Evolutionary conservation across 1,284 basidiomycete genomes (phyloP), one percentile per base, ranked within the genome.

Genomic region (Pterulicium gracile): DNA sequence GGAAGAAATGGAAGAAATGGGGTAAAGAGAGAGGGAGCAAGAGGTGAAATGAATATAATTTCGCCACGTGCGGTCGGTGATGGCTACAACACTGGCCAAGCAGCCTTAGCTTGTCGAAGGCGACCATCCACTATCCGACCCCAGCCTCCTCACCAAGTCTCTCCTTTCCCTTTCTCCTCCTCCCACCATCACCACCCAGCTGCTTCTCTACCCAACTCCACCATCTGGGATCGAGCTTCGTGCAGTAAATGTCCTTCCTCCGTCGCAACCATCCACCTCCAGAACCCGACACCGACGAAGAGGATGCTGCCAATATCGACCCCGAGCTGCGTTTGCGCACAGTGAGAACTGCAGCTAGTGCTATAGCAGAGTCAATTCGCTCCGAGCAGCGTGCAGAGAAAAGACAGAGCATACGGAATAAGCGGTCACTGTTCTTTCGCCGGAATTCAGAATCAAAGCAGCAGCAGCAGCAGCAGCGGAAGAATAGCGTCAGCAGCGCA

Each of bases 271-370:
- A 39, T 39, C 36, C 5, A 13, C 15, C 36, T 15, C 42, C 42
- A 19, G 66, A 70, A 47, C 57, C 69, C 41, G 66, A 69, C 59
- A 68, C 67, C 34, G 74, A 81, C 60, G 74, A 79, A 51, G 75
- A 81, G 54, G 58, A 72, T 55, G 74, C 78, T 56, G 70, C 77
- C 39, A 69, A 67, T 46, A 83, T 93, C 55, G 90, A 94, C 69
- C 85, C 88, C 13, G 81, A 90, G 56, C 73, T 92, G 4, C 81
- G 88, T 24, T 72, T 96, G 46, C 78, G 89, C 47, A 93, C 91
- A 0, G 88, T 91, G 17, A 79, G 84, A 53, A 95, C 92, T 1
- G 91, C 92, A 1, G 81, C 87, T 12, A 89, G 85, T 15, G 89
- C 88, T 22, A 81, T 95, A 53, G 86, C 88, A 53, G 89, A 93